Conservation (phyloP, 306 rosid species). For the Gastrolobium bilobum region DNA sequence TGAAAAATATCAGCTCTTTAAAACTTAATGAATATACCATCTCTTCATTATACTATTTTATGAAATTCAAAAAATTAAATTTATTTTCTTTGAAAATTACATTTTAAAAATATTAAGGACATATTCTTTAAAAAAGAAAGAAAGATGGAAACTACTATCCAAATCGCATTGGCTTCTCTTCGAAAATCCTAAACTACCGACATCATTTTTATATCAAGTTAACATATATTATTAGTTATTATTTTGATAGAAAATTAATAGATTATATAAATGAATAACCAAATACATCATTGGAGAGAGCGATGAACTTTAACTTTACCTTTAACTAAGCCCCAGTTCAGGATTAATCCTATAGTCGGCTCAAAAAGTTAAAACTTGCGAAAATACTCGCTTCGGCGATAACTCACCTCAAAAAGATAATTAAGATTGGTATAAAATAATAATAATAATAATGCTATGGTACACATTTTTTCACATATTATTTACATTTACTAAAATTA, state of each 20-base stretch:
- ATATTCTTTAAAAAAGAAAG: not conserved
- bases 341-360: no score
- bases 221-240: not conserved
- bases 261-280: no score
- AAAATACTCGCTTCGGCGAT: no score
- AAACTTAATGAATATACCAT: not conserved
- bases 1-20: not conserved
- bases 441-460: no score
- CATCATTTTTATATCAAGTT: not conserved
- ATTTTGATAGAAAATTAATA: not conserved
- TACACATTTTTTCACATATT: no score
- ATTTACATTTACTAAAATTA: no score
- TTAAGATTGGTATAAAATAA: no score
- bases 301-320: no score
- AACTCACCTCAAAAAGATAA: no score
- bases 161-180: not conserved
- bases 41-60: not conserved
- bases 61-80: not conserved
- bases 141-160: not conserved
- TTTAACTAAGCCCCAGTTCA: no score
- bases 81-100: not conserved
- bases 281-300: no score
- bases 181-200: not conserved
- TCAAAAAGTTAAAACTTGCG: no score
- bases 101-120: not conserved